These are phyloP conservation scores for Torulaspora gathmanii DNA, from an alignment of 805 yeast species.

Conservation along the genomic window DNA sequence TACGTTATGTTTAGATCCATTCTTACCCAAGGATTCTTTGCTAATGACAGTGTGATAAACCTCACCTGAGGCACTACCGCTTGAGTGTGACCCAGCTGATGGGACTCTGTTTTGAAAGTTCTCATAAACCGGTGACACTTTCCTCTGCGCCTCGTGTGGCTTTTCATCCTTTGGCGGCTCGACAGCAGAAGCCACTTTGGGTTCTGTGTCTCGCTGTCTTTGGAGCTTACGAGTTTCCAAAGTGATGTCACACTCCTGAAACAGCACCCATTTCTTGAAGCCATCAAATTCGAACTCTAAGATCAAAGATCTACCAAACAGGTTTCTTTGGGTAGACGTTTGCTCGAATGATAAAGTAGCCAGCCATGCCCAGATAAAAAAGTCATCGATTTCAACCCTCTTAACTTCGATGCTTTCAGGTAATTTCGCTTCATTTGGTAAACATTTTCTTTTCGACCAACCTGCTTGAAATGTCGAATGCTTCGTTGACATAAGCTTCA, in stretches of 20 bases:
- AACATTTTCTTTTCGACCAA: constrained; percentile 36
- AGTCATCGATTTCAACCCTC: constrained; percentile 74
- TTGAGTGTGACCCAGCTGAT: constrained; percentile 7
- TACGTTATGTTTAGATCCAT: constrained; percentile 16
- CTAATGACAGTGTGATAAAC: constrained; percentile 28
- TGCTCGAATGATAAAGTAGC: constrained; percentile 72
- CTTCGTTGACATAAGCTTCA: constrained; percentile 39
- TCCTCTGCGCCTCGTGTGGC: constrained; percentile 7
- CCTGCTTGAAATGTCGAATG: constrained; percentile 41
- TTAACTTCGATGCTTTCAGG: constrained; percentile 40
- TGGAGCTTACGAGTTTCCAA: constrained; percentile 18
- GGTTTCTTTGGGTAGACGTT: constrained; percentile 53
- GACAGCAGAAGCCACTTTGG: not conserved
- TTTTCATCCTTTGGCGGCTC: not conserved
- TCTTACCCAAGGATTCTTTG: constrained; percentile 19
- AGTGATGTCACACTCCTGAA: constrained; percentile 58
- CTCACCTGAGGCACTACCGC: constrained; percentile 4
- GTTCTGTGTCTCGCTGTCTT: constrained; percentile 5
- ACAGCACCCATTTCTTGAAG: constrained; percentile 70
- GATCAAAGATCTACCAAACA: constrained; percentile 78
- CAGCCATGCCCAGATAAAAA: constrained; percentile 89
- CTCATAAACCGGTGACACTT: constrained; percentile 26
- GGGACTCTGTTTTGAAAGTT: constrained; percentile 25
- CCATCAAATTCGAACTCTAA: constrained; percentile 76
- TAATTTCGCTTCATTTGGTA: constrained; percentile 20